Percentiles rank a stretch among this genome's conserved stretches.
phyloP scores from a whole-genome alignment of 192 early-diverging fungal species.

The Coemansia furcata region DNA sequence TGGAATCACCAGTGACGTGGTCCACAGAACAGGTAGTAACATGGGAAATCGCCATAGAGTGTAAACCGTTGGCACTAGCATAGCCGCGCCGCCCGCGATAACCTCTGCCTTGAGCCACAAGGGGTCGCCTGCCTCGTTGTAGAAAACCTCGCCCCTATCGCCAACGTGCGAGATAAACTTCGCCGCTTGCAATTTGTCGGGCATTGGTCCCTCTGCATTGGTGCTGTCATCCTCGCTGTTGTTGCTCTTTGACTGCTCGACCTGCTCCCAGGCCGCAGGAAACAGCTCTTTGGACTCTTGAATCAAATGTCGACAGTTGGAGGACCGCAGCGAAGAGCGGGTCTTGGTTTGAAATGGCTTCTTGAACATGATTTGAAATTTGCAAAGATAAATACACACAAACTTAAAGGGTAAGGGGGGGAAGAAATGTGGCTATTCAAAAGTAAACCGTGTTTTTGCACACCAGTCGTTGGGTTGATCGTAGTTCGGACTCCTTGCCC shows the following conservation, averaged over 20 bases:
- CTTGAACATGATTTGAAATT: conserved; percentile 64
- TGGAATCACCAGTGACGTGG: conserved; percentile 65
- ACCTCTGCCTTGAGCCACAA: conserved; percentile 63
- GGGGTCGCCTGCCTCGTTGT: conserved; percentile 58
- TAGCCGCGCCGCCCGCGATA: conserved; percentile 20
- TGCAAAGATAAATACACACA: background rate
- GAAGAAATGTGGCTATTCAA: conserved; percentile 27
- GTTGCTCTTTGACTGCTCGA: background rate
- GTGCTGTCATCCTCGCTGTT: conserved; percentile 17
- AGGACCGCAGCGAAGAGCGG: conserved; percentile 64
- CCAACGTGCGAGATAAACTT: conserved; percentile 68
- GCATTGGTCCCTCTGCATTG: conserved; percentile 23
- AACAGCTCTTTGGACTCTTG: conserved; percentile 60
- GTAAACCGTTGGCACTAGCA: conserved; percentile 74
- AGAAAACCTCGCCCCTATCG: conserved; percentile 62
- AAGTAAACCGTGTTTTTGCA: conserved; percentile 70
- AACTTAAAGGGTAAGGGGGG: background rate
- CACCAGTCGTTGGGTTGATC: conserved; percentile 56
- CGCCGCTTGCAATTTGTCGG: conserved; percentile 59
- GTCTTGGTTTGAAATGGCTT: conserved; percentile 71
- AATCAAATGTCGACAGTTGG: conserved; percentile 65
- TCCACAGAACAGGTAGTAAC: conserved; percentile 65
- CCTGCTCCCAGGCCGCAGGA: conserved; percentile 23
- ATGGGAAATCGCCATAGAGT: conserved; percentile 71
- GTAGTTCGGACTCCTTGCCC: conserved; percentile 66